Evolutionary conservation across 2,329 filamentous ascomycete species (phyloP).

Genomic region (Fusarium buxicola): DNA sequence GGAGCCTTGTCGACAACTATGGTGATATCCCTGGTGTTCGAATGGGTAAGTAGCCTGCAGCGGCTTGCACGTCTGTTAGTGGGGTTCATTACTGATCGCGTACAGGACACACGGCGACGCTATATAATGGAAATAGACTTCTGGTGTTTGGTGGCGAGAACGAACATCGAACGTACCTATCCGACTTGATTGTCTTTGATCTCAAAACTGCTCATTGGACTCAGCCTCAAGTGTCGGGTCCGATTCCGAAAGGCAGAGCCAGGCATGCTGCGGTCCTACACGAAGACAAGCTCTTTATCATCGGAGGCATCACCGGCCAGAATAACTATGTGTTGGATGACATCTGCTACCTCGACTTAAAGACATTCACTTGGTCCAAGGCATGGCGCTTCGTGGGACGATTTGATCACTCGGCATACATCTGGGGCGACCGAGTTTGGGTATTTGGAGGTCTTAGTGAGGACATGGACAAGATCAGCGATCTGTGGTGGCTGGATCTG

Average conservation of each 20-base stretch:
- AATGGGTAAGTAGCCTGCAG: slow-evolving; percentile 76
- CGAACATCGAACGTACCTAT: slow-evolving; percentile 94
- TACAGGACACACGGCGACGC: slow-evolving; percentile 88
- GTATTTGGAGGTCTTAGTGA: slow-evolving; percentile 95
- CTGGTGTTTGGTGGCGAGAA: slow-evolving; percentile 98
- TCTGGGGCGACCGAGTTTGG: slow-evolving; percentile 93
- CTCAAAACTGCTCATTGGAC: slow-evolving; percentile 96
- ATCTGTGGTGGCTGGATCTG: slow-evolving; percentile 97
- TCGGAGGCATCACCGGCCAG: slow-evolving; percentile 94
- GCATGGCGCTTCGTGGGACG: slow-evolving; percentile 95
- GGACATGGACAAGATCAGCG: slow-evolving; percentile 96
- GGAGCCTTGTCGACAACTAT: slow-evolving; percentile 98
- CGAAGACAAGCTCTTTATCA: slow-evolving; percentile 95
- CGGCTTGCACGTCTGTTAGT: not conserved
- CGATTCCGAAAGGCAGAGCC: slow-evolving; percentile 88
- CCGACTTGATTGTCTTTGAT: slow-evolving; percentile 96
- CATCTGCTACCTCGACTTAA: slow-evolving; percentile 95
- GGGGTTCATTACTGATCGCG: slow-evolving; percentile 14
- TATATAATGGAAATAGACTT: slow-evolving; percentile 95
- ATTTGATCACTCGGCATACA: slow-evolving; percentile 95
- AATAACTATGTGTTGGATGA: slow-evolving; percentile 95
- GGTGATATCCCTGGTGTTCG: slow-evolving; percentile 96
- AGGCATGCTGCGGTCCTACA: slow-evolving; percentile 94
- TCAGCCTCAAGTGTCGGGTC: slow-evolving; percentile 86
- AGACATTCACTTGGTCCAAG: slow-evolving; percentile 97